A percentile compares a stretch with the other conserved stretches of the same genome.
Evolutionary conservation across 129 eudicot species (phyloP).

Genomic region (Mikania micrantha): DNA sequence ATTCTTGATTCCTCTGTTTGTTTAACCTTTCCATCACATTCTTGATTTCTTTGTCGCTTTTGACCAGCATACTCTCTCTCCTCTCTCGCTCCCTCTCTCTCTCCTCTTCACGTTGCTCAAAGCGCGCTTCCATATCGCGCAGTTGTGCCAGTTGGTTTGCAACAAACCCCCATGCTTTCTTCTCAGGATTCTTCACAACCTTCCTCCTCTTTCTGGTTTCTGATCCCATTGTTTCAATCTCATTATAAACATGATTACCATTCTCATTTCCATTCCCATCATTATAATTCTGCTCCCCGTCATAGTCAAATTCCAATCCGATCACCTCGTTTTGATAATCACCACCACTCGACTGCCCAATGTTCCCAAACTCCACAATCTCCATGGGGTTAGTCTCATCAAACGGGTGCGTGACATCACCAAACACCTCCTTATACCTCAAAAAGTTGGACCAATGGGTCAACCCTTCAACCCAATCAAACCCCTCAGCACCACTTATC

Average conservation of each 20-base stretch:
- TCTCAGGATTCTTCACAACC: conserved; percentile 47
- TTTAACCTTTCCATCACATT: conserved; percentile 41
- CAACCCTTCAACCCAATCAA: conserved; percentile 83
- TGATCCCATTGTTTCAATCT: conserved; percentile 52
- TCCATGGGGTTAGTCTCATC: conserved; percentile 46
- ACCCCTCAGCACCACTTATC: conserved; percentile 37
- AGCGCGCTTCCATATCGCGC: conserved; percentile 64
- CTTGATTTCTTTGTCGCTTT: conserved; percentile 46
- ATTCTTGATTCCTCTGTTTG: conserved; percentile 52
- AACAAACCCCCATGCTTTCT: conserved; percentile 68
- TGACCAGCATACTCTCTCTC: conserved; percentile 45
- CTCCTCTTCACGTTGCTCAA: conserved; percentile 75
- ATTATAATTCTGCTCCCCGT: conserved; percentile 51
- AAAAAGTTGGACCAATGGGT: conserved; percentile 84
- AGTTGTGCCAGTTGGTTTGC: conserved; percentile 60
- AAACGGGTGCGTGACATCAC: conserved; percentile 55
- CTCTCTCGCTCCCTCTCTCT: conserved; percentile 65
- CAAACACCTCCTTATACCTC: conserved; percentile 82
- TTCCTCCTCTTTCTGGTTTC: conserved; percentile 67
- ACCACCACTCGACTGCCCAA: conserved; percentile 56
- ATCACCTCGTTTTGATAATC: conserved; percentile 68
- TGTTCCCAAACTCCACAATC: conserved; percentile 43
- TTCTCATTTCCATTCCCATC: conserved; percentile 15
- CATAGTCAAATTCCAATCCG: conserved; percentile 72
- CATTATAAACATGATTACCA: conserved; percentile 42